Conservation (phyloP, 2,329 filamentous ascomycete genomes). For the Calonectria pseudoturangicola region DNA sequence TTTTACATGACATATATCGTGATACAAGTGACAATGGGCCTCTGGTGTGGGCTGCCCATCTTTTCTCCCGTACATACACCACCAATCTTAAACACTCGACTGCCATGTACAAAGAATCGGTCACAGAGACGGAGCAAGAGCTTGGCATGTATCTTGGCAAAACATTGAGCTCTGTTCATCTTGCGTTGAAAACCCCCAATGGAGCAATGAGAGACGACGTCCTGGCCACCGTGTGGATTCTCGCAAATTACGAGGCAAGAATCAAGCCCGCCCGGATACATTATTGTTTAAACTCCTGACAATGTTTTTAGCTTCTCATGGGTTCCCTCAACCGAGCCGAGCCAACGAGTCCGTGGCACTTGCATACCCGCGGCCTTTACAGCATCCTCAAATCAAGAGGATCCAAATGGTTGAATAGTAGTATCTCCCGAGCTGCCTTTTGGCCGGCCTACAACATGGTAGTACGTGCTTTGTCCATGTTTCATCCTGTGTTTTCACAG, state of each 20-base stretch:
- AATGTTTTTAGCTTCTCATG: conserved; percentile 57
- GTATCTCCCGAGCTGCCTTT: conserved; percentile 57
- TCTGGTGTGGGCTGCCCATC: conserved; percentile 62
- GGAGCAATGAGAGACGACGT: conserved; percentile 59
- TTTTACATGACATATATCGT: conserved; percentile 57
- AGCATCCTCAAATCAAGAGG: conserved; percentile 62
- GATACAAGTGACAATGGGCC: conserved; percentile 56
- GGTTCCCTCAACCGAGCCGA: conserved; percentile 58
- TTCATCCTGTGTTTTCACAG: background rate
- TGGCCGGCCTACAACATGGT: conserved; percentile 63
- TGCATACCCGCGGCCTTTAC: conserved; percentile 61
- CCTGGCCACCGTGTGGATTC: conserved; percentile 63
- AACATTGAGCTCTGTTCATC: conserved; percentile 61
- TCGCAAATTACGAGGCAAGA: conserved; percentile 63
- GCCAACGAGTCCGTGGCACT: conserved; percentile 59
- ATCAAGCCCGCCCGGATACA: background rate
- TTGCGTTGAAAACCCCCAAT: conserved; percentile 58
- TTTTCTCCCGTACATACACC: conserved; percentile 63
- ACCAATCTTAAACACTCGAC: conserved; percentile 61
- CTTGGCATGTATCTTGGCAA: conserved; percentile 61
- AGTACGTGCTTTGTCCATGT: conserved; percentile 52
- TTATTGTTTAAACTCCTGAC: conserved; percentile 37
- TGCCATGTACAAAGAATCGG: conserved; percentile 52
- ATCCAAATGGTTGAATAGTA: conserved; percentile 47
- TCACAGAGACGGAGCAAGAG: conserved; percentile 56